These are phyloP conservation scores for Yamadazyma diospyri DNA, from an alignment of 1,139 yeast species.

Conservation along the genomic window DNA sequence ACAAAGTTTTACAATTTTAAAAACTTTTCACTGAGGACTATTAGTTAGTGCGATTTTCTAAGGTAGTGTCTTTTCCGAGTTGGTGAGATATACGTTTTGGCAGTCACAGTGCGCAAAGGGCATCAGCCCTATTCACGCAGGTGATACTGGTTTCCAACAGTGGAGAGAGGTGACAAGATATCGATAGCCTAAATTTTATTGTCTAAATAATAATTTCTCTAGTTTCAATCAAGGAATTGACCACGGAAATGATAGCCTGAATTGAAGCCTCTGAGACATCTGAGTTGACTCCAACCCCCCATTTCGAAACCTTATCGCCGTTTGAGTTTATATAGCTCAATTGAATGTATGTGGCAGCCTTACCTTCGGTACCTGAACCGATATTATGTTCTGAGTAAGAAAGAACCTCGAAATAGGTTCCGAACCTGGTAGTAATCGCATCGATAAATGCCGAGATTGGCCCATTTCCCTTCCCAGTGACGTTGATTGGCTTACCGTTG, in stretches of 20 bases:
- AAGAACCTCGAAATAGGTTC: constrained; percentile 63
- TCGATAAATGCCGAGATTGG: constrained; percentile 89
- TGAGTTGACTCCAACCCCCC: constrained; percentile 95
- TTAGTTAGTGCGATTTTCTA: constrained; percentile 3
- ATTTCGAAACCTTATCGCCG: constrained; percentile 45
- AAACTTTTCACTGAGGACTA: constrained; percentile 8
- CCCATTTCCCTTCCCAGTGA: constrained; percentile 85
- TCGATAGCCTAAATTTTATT: not conserved
- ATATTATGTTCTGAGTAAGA: constrained; percentile 90
- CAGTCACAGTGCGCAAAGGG: constrained; percentile 2
- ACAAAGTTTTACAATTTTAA: constrained; percentile 2
- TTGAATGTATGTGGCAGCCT: constrained; percentile 89
- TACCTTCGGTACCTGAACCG: constrained; percentile 79
- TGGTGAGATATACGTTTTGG: not conserved
- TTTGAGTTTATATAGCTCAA: constrained; percentile 44
- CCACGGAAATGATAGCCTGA: constrained; percentile 43
- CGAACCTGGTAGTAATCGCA: constrained; percentile 62
- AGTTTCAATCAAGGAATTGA: constrained; percentile 29
- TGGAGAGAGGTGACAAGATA: no score
- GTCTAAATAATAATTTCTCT: constrained; percentile 23
- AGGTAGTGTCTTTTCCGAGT: not conserved
- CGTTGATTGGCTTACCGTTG: constrained; percentile 44
- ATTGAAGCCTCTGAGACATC: constrained; percentile 81
- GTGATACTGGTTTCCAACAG: constrained; percentile 1
- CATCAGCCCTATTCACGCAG: constrained; percentile 1